Conservation (phyloP, 2,329 filamentous ascomycete genomes). For the Helicocarpus griseus region DNA sequence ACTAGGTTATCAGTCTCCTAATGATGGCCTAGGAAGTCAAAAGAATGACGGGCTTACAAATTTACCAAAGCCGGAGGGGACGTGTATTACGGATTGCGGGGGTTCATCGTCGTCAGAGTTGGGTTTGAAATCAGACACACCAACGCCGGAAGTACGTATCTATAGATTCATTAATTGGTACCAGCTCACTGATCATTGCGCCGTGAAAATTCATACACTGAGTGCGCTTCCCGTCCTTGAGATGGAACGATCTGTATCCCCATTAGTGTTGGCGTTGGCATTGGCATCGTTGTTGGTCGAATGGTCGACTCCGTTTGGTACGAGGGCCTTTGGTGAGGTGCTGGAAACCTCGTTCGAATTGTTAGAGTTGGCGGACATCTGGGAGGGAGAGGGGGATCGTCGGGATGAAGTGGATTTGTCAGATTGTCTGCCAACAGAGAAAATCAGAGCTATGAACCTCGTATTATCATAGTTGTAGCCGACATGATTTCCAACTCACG, state of each 20-base stretch:
- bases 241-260: not conserved
- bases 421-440: not conserved
- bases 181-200: not conserved
- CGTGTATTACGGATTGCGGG: conserved; percentile 83
- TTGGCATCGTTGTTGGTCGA: not conserved
- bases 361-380: not conserved
- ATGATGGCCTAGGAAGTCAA: not conserved
- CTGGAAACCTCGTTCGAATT: not conserved
- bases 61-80: conserved; percentile 68
- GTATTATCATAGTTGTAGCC: not conserved
- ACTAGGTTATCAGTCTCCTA: conserved; percentile 4
- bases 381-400: not conserved
- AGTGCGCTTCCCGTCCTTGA: conserved; percentile 2
- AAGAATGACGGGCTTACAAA: conserved; percentile 52
- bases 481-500: conserved; percentile 12
- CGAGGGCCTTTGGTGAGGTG: not conserved
- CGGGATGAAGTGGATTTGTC: not conserved
- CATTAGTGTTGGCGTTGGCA: not conserved
- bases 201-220: conserved; percentile 1
- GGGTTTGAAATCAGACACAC: conserved; percentile 11
- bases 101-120: conserved; percentile 56
- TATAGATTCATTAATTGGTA: conserved; percentile 12
- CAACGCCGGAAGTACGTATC: conserved; percentile 22
- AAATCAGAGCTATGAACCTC: not conserved
- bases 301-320: not conserved